Evolutionary conservation across 495 filamentous ascomycete species (phyloP), one percentile per base, ranked within the genome.

Genomic region (Penicillium turbatum): DNA sequence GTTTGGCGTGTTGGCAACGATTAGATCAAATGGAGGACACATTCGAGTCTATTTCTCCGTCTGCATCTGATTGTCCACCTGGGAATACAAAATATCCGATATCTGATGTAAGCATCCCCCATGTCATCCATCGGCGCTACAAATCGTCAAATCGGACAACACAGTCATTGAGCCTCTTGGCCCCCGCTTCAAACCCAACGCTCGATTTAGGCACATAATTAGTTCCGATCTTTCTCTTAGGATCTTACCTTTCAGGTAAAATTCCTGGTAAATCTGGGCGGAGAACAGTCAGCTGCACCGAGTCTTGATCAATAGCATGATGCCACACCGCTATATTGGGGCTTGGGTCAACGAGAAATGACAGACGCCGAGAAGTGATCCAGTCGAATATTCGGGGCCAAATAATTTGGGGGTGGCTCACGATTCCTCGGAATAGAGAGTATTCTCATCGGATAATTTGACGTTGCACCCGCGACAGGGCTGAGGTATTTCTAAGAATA

Each of bases 271-370:
- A 29, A 13, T 1, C 7, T 9, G 11, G 31, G 37, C 19, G 29
- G 31, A 21, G 39, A n/a, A 34, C 11, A 36, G 35, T 12, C 13
- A 36, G 19, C 13, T 26, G 38, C 17, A 16, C 27, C 32, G 38
- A 40, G 37, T 24, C 38, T 51, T 32, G 29, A 8, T 43, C 13
- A 19, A 34, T 34, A 35, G 17, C n/a, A 5, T 15, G 5, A 51
- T 51, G 48, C 17, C 38, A 42, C 39, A 51, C 48, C 48, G 48
- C 48, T 30, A 51, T 32, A 32, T 42, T 21, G 24, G 26, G n/a
- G 17, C 17, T 24, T 5, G 19, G 38, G 17, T 3, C 38, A 40
- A 40, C 17, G 9, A 12, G 16, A 24, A 5, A 15, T 15, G 36
- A 11, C 24, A 21, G 11, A 48, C 10, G 8, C 17, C 3, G 30